Conservation (phyloP, 2,329 filamentous ascomycete species). For the Paraconiothyrium brasiliense region DNA sequence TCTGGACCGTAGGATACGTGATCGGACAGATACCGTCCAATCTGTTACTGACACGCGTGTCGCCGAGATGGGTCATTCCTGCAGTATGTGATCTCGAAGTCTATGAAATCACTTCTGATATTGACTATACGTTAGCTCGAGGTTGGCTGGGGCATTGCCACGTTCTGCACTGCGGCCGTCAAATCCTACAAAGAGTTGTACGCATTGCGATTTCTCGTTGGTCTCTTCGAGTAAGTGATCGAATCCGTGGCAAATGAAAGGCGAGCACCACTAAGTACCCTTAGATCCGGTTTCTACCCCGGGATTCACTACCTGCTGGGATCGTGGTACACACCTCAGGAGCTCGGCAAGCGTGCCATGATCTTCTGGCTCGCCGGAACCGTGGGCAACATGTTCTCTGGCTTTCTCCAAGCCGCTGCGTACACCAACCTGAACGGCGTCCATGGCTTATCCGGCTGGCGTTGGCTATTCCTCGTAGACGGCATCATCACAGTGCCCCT, state of each 20-base stretch:
- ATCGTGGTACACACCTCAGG: slow-evolving; percentile 60
- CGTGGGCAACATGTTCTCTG: slow-evolving; percentile 69
- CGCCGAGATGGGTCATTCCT: slow-evolving; percentile 1
- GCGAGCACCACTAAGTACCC: slow-evolving; percentile 36
- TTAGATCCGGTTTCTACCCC: slow-evolving; percentile 70
- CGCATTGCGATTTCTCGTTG: slow-evolving; percentile 9
- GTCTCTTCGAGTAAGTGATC: slow-evolving; percentile 50
- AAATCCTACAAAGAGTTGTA: slow-evolving; percentile 9
- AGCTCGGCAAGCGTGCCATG: slow-evolving; percentile 68
- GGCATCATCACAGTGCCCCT: slow-evolving; percentile 60
- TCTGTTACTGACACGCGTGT: neutral
- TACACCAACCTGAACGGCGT: slow-evolving; percentile 56
- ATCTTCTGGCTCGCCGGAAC: slow-evolving; percentile 69
- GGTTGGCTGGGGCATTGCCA: slow-evolving; percentile 12
- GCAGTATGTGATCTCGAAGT: neutral
- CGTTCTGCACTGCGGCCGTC: slow-evolving; percentile 11
- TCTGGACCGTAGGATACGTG: slow-evolving; percentile 5
- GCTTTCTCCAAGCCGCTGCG: slow-evolving; percentile 67
- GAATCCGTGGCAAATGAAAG: too few species aligned
- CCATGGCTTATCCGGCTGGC: slow-evolving; percentile 63
- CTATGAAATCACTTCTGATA: neutral
- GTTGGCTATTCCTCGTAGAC: slow-evolving; percentile 58
- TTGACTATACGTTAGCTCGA: slow-evolving; percentile 1
- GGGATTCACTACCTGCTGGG: slow-evolving; percentile 36
- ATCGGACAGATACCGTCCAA: slow-evolving; percentile 3